phyloP scores from a whole-genome alignment of 2,329 filamentous ascomycete genomes.

The Chaetomiaceae sp. region DNA sequence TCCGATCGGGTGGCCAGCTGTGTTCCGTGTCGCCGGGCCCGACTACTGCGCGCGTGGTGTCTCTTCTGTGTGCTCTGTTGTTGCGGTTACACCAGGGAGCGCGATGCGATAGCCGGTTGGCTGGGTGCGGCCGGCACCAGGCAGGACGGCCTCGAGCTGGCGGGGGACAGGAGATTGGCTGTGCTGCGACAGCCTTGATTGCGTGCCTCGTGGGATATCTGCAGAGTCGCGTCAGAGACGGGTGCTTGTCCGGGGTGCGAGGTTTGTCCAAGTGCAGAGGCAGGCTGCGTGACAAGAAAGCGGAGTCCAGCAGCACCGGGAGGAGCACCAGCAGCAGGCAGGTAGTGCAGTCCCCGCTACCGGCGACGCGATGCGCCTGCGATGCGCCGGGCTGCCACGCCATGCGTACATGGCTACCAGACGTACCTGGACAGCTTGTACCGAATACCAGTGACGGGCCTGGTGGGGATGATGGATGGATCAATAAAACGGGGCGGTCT shows the following conservation, averaged over 20 bases:
- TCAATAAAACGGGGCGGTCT: slow-evolving; percentile 12
- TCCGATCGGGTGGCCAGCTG: slow-evolving; percentile 10
- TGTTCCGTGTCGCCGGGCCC: slow-evolving; percentile 22
- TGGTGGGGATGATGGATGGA: neutral
- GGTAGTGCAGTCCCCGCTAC: slow-evolving; percentile 12
- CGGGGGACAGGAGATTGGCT: slow-evolving; percentile 27
- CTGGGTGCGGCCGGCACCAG: slow-evolving; percentile 24
- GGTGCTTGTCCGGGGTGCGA: slow-evolving; percentile 19
- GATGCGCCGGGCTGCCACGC: slow-evolving; percentile 11
- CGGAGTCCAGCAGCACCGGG: slow-evolving; percentile 11
- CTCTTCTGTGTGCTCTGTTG: slow-evolving; percentile 21
- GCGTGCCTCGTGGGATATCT: slow-evolving; percentile 30
- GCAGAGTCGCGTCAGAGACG: slow-evolving; percentile 37
- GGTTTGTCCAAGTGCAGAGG: slow-evolving; percentile 7
- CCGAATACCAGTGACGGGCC: slow-evolving; percentile 12
- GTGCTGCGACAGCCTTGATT: slow-evolving; percentile 24
- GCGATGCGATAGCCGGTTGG: slow-evolving; percentile 28
- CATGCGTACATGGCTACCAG: slow-evolving; percentile 14
- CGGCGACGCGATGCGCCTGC: slow-evolving; percentile 14
- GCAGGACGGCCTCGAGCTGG: slow-evolving; percentile 21
- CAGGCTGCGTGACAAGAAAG: slow-evolving; percentile 10
- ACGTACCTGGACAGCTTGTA: slow-evolving; percentile 17
- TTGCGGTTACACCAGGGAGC: slow-evolving; percentile 29
- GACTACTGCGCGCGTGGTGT: slow-evolving; percentile 20
- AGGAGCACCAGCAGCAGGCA: slow-evolving; percentile 2